Evolutionary conservation across 2,329 filamentous ascomycete genomes (phyloP).

Genomic region (Sporothrix pallida): DNA sequence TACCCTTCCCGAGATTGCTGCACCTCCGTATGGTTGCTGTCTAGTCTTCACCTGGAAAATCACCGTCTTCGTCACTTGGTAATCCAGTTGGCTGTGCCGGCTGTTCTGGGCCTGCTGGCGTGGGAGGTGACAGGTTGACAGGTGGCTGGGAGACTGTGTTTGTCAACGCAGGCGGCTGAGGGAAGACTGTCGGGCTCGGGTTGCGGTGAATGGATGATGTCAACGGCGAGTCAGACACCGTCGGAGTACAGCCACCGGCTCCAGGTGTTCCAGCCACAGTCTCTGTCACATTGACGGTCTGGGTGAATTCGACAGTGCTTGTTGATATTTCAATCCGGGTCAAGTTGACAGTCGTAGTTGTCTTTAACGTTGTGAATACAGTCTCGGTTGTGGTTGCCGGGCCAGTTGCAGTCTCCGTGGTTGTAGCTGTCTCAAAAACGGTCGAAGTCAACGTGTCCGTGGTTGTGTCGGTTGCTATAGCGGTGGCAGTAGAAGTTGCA

Average conservation of each 20-base stretch:
- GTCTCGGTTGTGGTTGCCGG: background rate
- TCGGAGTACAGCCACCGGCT: background rate
- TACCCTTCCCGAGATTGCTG: too few species aligned
- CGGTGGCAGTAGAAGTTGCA: background rate
- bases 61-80: background rate
- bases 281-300: conserved; percentile 5
- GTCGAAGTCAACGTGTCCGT: background rate
- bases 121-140: background rate
- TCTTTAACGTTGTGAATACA: background rate
- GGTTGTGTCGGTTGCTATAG: background rate
- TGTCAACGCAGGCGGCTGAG: background rate
- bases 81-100: background rate
- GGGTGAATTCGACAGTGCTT: background rate
- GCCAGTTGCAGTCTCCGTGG: background rate
- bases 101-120: background rate
- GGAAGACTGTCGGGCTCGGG: background rate
- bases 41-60: background rate
- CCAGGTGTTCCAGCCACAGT: background rate
- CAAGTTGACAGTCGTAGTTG: background rate
- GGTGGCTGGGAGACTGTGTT: background rate
- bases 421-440: background rate
- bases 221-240: background rate
- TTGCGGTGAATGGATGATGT: background rate
- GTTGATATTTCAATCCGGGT: conserved; percentile 1
- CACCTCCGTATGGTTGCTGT: background rate